Base-by-base conservation (phyloP, 2,329 filamentous ascomycete genomes). In the Aureobasidium namibiae region DNA sequence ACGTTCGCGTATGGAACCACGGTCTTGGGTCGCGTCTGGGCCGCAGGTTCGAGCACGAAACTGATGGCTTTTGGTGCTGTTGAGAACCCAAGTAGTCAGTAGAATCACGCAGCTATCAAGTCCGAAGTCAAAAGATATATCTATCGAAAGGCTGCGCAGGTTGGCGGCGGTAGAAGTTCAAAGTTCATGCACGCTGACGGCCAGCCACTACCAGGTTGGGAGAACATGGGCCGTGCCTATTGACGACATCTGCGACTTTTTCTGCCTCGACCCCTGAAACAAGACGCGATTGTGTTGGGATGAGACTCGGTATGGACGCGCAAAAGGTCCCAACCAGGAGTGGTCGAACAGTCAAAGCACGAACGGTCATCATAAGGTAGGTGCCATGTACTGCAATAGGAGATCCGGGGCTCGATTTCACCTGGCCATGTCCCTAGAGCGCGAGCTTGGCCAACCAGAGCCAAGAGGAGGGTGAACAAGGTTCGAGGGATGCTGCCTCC, bases 171-270 rank as follows among this genome's bases (percentile, higher is more conserved):
- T 26, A 42, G 33, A 42, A 31, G 21, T 46, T 21, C 29, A 39
- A n/a, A 38, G 54, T 48, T 57, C 42, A 57, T 48, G 53, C 53
- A 46, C 42, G 53, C 53, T 57, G 53, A 57, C 42, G 41, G 52
- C 52, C 34, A n/a, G n/a, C n/a, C n/a, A n/a, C n/a, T 26, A 39
- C 54, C 42, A 33, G 54, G 44, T 48, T 48, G 54, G 23, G 36
- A 45, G 36, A 39, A 45, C 52, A 16, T 33, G 39, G 52, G 23
- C 41, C 54, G 54, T 39, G 33, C 31, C 16, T 23, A 46, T 18
- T 56, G 53, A 56, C 53, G 41, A 57, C 53, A 57, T 31, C 41
- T 33, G 38, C 39, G 38, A 53, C 38, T 24, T 56, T 56, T 56
- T 56, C 53, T 42, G 53, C 31, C 14, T 46, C n/a, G 31, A 46